Evolutionary conservation across 148 eudicot genomes (phyloP).

Genomic region (Diospyros lotus): DNA sequence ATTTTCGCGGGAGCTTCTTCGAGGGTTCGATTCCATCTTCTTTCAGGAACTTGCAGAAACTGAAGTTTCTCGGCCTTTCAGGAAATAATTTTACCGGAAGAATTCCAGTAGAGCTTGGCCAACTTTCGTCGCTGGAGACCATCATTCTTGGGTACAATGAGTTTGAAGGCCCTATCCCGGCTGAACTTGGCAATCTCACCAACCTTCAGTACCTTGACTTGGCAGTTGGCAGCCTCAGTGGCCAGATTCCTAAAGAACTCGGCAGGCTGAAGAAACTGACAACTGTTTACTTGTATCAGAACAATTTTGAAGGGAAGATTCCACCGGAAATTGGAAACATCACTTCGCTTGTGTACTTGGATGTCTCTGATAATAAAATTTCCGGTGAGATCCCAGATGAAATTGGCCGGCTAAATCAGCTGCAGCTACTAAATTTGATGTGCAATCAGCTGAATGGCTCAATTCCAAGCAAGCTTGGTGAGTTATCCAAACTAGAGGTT

Average conservation of each 20-base stretch:
- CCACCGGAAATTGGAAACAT: constrained; percentile 57
- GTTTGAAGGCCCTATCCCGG: constrained; percentile 62
- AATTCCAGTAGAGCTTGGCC: constrained; percentile 54
- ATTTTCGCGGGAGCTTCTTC: constrained; percentile 74
- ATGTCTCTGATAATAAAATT: constrained; percentile 62
- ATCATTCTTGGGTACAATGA: constrained; percentile 67
- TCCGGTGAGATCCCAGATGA: constrained; percentile 66
- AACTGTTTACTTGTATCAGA: constrained; percentile 63
- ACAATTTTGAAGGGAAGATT: constrained; percentile 53
- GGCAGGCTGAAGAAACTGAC: constrained; percentile 43
- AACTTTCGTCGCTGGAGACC: constrained; percentile 53
- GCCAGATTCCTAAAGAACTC: constrained; percentile 57
- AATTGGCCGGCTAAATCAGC: constrained; percentile 42
- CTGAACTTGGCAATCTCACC: constrained; percentile 63
- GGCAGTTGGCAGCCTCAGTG: constrained; percentile 64
- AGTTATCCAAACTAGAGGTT: constrained; percentile 43
- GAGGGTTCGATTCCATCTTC: constrained; percentile 50
- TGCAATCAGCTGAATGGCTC: constrained; percentile 51
- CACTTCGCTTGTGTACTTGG: constrained; percentile 42
- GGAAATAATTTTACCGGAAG: constrained; percentile 73
- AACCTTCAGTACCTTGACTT: constrained; percentile 75
- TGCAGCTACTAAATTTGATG: constrained; percentile 77
- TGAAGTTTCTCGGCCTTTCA: constrained; percentile 74
- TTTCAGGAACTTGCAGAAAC: constrained; percentile 40
- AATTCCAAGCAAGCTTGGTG: constrained; percentile 47